Evolutionary conservation across 495 filamentous ascomycete genomes (phyloP), one percentile per base, ranked within the genome.

Genomic region (Aspergillus bertholletiae): DNA sequence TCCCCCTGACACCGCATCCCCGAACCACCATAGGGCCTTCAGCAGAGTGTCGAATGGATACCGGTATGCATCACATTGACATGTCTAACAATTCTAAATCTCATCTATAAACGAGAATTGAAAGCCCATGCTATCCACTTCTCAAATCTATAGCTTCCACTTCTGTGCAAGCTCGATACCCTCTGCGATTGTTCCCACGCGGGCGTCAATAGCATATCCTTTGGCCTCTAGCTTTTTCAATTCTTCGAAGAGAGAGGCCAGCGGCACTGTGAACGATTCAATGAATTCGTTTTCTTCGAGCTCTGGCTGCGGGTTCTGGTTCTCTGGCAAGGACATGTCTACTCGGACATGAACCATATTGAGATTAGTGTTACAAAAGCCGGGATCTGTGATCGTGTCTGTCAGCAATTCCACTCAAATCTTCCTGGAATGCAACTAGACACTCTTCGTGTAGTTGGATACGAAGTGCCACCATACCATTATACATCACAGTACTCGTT

Each of bases 271-370:
- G 61, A 96, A 96, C 24, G 85, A 86, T 68, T 95, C 90, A 57
- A 96, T 96, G 67, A 94, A 94, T 64, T 96, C 91, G 62, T 88
- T 88, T 39, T 94, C 90, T 53, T 96, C 91, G 2, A 96, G 77
- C 57, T 91, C 75, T 3, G 89, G 87, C 59, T 84, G 80, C 1
- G 83, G 86, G 52, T 85, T 76, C 54, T 84, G 82, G 59, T 93
- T 90, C 50, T 83, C 84, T 0, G 86, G 82, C 9, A 83, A 67
- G 12, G 72, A 81, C 79, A 89, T 84, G 69, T 96, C 89, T 52
- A 96, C 80, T 5, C 77, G 83, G 15, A 96, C 84, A 59, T 93
- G 88, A 17, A 96, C 84, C 78, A 96, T 87, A 41, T 85, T 82
- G 20, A 91, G 77, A 67, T 93, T 96, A 24, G 91, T 92, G 63